Percentiles rank a stretch among this genome's conserved stretches.
phyloP scores from a whole-genome alignment of 441 rosid genomes.

The Bocquillonia castaneifolia region DNA sequence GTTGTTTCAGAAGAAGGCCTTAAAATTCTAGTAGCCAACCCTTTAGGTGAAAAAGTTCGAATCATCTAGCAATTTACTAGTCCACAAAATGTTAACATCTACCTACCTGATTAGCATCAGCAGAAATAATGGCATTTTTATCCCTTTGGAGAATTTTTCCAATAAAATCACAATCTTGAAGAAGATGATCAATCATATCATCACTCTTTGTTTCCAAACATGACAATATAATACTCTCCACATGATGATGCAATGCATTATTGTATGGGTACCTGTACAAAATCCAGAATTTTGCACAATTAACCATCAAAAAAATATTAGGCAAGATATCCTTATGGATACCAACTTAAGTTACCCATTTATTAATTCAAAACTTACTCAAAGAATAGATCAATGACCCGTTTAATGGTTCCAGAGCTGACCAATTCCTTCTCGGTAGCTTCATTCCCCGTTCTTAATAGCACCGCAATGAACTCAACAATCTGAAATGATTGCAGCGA shows the following conservation, averaged over 20 bases:
- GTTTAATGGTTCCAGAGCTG: conserved; percentile 69
- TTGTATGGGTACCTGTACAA: conserved; percentile 84
- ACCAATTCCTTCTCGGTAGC: conserved; percentile 76
- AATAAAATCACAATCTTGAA: conserved; percentile 72
- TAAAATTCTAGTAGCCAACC: background rate
- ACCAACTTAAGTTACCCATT: background rate
- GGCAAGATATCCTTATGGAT: background rate
- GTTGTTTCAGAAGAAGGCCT: background rate
- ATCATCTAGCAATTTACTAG: background rate
- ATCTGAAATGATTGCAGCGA: conserved; percentile 40
- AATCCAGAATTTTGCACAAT: conserved; percentile 14
- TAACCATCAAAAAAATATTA: conserved; percentile 15
- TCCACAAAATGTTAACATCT: background rate
- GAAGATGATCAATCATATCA: conserved; percentile 61
- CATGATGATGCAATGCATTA: conserved; percentile 93
- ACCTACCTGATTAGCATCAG: conserved; percentile 49
- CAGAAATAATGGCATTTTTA: conserved; percentile 54
- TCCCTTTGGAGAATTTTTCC: conserved; percentile 75
- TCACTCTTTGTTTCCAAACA: conserved; percentile 78
- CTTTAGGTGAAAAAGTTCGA: background rate
- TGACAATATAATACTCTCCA: conserved; percentile 74
- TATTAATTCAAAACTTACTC: conserved; percentile 48
- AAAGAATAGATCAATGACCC: conserved; percentile 80
- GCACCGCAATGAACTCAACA: conserved; percentile 88
- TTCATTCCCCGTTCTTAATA: conserved; percentile 73